Evolutionary conservation across 257 asterid genomes (phyloP), one percentile per base, ranked within the genome.

Genomic region (Solanum piurae): DNA sequence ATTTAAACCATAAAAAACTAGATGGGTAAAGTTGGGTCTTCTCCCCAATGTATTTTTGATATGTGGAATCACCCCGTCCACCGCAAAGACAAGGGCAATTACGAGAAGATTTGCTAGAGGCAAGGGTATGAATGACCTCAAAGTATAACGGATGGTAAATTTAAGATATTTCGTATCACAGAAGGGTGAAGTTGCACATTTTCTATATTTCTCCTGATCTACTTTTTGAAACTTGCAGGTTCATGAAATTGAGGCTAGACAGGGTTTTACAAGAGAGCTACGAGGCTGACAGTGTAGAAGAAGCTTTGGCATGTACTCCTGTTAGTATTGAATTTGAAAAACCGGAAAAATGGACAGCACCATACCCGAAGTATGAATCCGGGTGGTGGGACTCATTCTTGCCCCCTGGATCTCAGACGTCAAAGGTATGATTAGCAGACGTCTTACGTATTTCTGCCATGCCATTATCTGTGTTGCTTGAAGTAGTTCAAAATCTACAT

Each of bases 381-480:
- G 99, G 98, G 33, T 96, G 99, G 98, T 95, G 99, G 99, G 98
- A 94, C 88, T 88, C 93, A 25, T 96, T 93, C 92, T 94, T 96
- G 58, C 98, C 92, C 76, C 89, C 95, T 20, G 89, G 76, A 83
- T 87, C 91, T 66, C 91, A 87, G 44, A 86, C 95, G 20, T 89
- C 91, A 23, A 88, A 88, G 83, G 97, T 95, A 89, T 95, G 94
- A 92, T 83, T 89, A 85, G 44, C 73, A 33, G 25, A 9, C 34
- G 23, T 40, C 86, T 69, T 64, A 13, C 25, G 69, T 64, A 25
- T 34, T 88, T 91, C 86, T 88, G 88, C 86, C 52, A 66, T 87
- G 77, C 86, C 34, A 87, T 55, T 72, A 85, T 52, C 71, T 74
- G 29, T 77, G 64, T 83, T 88, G 88, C 90, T 89, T 87, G 84